Conservation (phyloP, 768 basidiomycete species). For the Terana coerulea region DNA sequence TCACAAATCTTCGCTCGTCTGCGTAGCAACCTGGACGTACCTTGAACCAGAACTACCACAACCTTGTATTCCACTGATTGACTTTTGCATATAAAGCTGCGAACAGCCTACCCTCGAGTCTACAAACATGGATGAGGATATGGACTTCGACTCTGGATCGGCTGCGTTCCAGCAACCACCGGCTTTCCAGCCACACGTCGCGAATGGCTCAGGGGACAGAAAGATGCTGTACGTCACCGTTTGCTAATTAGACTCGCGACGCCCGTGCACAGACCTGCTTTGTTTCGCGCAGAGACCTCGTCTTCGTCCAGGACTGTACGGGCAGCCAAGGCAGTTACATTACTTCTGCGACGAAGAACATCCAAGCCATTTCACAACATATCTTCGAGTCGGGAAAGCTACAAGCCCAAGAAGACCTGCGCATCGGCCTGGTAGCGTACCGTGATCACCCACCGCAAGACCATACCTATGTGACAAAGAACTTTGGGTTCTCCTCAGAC, state of each 20-base stretch:
- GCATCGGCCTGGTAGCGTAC: slow-evolving; percentile 91
- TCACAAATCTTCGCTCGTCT: not conserved
- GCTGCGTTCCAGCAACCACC: slow-evolving; percentile 32
- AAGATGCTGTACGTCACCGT: slow-evolving; percentile 71
- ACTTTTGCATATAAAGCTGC: no score
- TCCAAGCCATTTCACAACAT: slow-evolving; percentile 90
- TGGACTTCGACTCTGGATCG: slow-evolving; percentile 53
- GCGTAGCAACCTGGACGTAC: slow-evolving; percentile 1
- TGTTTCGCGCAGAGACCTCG: slow-evolving; percentile 64
- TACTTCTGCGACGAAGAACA: slow-evolving; percentile 93
- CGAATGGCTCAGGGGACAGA: slow-evolving; percentile 39
- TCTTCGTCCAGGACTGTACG: slow-evolving; percentile 94
- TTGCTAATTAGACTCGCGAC: not conserved
- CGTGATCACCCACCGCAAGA: slow-evolving; percentile 98
- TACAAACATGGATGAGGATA: slow-evolving; percentile 72
- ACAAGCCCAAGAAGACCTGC: slow-evolving; percentile 80
- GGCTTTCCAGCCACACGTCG: slow-evolving; percentile 20
- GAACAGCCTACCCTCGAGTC: not conserved
- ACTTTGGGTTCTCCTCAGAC: slow-evolving; percentile 92
- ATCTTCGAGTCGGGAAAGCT: slow-evolving; percentile 94
- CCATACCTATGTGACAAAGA: slow-evolving; percentile 90
- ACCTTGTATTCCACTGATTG: not conserved
- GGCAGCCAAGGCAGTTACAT: slow-evolving; percentile 90
- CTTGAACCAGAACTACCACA: not conserved
- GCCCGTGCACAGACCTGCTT: not conserved